Evolutionary conservation across 345 rosid species (phyloP).

Genomic region (Eucalyptus pauciflora): DNA sequence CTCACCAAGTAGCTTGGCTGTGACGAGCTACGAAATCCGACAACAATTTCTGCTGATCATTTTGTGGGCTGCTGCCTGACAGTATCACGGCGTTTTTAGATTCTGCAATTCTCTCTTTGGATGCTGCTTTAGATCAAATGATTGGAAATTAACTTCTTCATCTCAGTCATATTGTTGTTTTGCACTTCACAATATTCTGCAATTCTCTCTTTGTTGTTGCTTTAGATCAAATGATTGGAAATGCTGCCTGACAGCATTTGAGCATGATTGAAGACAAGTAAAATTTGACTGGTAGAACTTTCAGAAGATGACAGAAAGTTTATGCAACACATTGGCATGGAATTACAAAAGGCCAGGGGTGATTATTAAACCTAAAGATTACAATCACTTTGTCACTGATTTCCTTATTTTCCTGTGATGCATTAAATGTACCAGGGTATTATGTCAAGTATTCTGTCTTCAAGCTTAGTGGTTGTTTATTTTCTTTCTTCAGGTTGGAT

Average conservation of each 20-base stretch:
- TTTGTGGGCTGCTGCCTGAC: background rate
- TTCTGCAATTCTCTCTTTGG: background rate
- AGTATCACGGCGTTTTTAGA: background rate
- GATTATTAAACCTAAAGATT: background rate
- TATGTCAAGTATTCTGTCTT: background rate
- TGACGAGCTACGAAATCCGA: background rate
- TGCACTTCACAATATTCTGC: background rate
- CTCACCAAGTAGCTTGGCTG: background rate
- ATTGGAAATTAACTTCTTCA: background rate
- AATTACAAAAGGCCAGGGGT: background rate
- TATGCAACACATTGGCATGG: background rate
- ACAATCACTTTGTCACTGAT: background rate
- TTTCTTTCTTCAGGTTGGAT: slow-evolving; percentile 14
- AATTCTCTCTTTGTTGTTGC: no score
- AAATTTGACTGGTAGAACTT: background rate
- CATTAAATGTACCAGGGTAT: background rate
- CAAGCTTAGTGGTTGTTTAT: background rate
- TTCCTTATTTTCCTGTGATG: background rate
- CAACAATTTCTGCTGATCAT: background rate
- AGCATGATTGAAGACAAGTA: background rate
- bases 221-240: no score
- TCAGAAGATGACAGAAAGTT: background rate
- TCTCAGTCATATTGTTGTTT: background rate
- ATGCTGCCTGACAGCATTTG: background rate
- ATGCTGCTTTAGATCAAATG: background rate